Evolutionary conservation across 768 basidiomycete genomes (phyloP).

Genomic region (Saitozyma sp.): DNA sequence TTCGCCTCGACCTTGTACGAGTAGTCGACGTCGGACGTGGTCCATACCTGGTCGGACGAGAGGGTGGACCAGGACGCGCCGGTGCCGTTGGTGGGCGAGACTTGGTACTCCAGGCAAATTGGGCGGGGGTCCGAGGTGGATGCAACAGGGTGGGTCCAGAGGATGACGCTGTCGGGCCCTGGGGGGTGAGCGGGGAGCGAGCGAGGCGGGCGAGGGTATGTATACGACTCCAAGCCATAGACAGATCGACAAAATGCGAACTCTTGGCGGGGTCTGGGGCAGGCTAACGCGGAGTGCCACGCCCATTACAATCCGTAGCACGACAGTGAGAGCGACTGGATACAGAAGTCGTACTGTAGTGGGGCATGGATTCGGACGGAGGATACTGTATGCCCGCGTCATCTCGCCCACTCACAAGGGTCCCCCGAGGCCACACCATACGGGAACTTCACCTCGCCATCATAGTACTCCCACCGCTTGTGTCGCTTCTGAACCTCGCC

Average conservation of each 20-base stretch:
- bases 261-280: too few relatives aligned
- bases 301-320: too few relatives aligned
- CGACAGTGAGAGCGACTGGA: too few relatives aligned
- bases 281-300: too few relatives aligned
- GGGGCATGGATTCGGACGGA: background rate
- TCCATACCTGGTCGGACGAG: conserved; percentile 60
- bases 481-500: conserved; percentile 9
- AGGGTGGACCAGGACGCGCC: conserved; percentile 39
- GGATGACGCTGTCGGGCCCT: conserved; percentile 56
- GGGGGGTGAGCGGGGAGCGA: background rate
- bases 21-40: conserved; percentile 61
- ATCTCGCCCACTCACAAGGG: conserved; percentile 54
- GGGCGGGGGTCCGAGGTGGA: conserved; percentile 49
- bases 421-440: conserved; percentile 56
- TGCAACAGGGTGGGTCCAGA: conserved; percentile 63
- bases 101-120: conserved; percentile 56
- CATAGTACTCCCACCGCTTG: conserved; percentile 33
- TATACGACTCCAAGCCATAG: too few relatives aligned
- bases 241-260: too few relatives aligned
- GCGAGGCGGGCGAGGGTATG: too few relatives aligned
- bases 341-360: too few relatives aligned
- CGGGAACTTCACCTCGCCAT: conserved; percentile 21
- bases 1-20: conserved; percentile 65
- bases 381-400: background rate
- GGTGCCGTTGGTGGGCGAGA: conserved; percentile 57